Evolutionary conservation across 2,329 filamentous ascomycete species (phyloP), one percentile per base, ranked within the genome.

Genomic region (Aspergillus transmontanensis): DNA sequence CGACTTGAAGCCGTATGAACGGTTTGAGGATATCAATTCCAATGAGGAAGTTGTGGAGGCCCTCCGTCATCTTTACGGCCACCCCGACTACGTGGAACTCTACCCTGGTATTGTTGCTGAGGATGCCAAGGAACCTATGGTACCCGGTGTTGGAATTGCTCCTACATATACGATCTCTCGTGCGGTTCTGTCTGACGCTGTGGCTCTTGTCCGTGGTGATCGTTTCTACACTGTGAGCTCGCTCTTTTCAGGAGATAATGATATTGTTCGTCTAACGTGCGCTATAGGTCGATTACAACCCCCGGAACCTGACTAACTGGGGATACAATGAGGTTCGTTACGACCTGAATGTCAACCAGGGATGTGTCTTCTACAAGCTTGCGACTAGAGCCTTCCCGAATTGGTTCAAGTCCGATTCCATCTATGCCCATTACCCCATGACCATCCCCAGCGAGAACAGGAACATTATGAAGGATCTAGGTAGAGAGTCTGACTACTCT

Each of bases 331-430:
- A 93, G 73, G 90, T 86, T 4, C 84, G 90, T 23, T 92, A 89
- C 61, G 91, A 96, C 69, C 79, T 89, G 26, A 87, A 85, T 63
- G 79, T 94, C 67, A 91, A 95, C 77, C 89, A 95, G 73, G 92
- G 93, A 54, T 93, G 90, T 69, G 87, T 93, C 14, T 91, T 94
- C 78, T 93, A 94, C 82, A 96, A 95, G 81, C 84, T 96, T 41
- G 90, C 94, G 74, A 82, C 92, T 41, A 86, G 90, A 6, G 90
- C 91, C 0, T 93, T 96, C 82, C 93, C 92, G 0, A 85, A 90
- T 67, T 90, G 93, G 79, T 94, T 94, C 83, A 87, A 86, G 73
- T 79, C 83, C 23, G 89, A 95, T 79, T 93, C 90, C 0, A 87
- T 94, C 60, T 96, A 94, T 67, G 92, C 90, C 0, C 91, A 94